Base-by-base conservation (phyloP, 768 basidiomycete genomes). In the Tylopilus sp. region DNA sequence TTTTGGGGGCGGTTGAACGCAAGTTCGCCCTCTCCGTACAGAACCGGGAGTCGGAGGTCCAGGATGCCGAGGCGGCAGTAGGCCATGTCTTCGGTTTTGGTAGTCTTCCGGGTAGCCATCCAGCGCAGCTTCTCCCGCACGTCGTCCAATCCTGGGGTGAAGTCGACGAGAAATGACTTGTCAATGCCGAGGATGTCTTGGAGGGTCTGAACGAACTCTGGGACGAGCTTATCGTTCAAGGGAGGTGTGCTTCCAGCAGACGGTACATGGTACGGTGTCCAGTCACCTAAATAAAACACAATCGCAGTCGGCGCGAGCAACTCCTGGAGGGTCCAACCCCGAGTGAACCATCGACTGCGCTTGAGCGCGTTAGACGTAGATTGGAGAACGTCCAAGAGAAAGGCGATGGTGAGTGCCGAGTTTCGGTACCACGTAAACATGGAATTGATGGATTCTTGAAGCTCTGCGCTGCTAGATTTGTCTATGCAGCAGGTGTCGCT, bases 351-450 rank as follows among this genome's bases (percentile, higher is more conserved):
- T 6, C 50, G 51, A 26, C 65, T 65, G 0, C 23, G 51, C 40
- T 41, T 51, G 49, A 67, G 58, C 10, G 57, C 57, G 0, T 55
- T 54, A 2, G 28, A 26, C 1, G 52, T 56, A 17, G 53, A 35
- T 4, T 51, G 39, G 31, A 50, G 49, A 25, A 66, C 61, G 15
- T 66, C 65, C 22, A 40, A 15, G 8, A 69, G 56, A 46, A 68
- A 63, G n/a, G 63, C 58, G 23, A 69, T 52, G n/a, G 69, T 70
- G 28, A 70, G 47, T 2, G 53, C 50, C 0, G 69, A 66, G 30
- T 63, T 60, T 23, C 65, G 55, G 26, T 68, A 69, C 68, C 68
- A 69, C 13, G 22, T 56, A 22, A 70, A 70, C 69, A 69, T 69
- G 44, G 61, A 62, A n/a, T 59, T 57, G 40, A 69, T 63, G 47